A percentile compares a stretch with the other conserved stretches of the same genome.
Conservation (phyloP, 2,329 filamentous ascomycete species). For the Cucurbitaria berberidis region DNA sequence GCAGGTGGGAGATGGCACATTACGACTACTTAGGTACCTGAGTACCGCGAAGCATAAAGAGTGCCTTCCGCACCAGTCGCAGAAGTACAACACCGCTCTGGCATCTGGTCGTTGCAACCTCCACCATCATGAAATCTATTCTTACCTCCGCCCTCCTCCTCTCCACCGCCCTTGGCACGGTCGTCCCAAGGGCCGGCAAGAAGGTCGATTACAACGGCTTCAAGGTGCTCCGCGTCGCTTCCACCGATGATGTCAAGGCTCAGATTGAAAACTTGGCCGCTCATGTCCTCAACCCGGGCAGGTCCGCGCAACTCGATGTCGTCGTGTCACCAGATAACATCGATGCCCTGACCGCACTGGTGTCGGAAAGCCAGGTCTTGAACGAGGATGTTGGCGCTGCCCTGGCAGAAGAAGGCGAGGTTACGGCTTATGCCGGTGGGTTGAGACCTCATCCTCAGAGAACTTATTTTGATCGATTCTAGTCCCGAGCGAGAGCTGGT, state of each 20-base stretch:
- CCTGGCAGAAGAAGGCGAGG: conserved; percentile 39
- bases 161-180: conserved; percentile 29
- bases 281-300: conserved; percentile 43
- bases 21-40: not conserved
- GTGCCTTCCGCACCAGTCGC: not conserved
- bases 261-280: conserved; percentile 41
- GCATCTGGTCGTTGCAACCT: conserved; percentile 3
- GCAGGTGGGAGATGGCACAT: conserved; percentile 21
- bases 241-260: conserved; percentile 29
- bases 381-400: conserved; percentile 45
- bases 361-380: conserved; percentile 34
- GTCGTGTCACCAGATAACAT: conserved; percentile 45
- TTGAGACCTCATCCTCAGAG: not conserved
- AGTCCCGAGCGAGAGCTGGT: conserved; percentile 46
- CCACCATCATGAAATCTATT: conserved; percentile 37
- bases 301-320: conserved; percentile 37
- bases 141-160: conserved; percentile 34
- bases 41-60: conserved; percentile 20
- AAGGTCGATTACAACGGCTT: conserved; percentile 47
- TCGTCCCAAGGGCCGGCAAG: conserved; percentile 33
- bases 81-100: conserved; percentile 1
- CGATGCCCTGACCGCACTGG: conserved; percentile 37
- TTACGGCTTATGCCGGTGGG: conserved; percentile 37
- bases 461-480: conserved; percentile 2
- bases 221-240: conserved; percentile 41